phyloP scores from a whole-genome alignment of 192 early-diverging fungal species.

The Coemansia sp. region DNA sequence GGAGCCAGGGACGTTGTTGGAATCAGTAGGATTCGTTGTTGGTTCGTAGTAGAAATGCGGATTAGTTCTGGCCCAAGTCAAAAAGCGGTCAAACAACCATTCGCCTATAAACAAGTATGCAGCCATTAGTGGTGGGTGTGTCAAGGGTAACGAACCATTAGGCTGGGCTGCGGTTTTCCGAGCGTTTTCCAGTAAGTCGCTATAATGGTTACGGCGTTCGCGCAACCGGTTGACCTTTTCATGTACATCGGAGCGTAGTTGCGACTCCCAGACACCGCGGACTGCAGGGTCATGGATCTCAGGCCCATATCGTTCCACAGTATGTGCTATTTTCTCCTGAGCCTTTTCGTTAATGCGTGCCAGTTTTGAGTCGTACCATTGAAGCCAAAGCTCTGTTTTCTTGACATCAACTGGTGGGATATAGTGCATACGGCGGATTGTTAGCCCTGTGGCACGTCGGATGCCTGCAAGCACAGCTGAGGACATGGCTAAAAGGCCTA shows the following conservation, averaged over 20 bases:
- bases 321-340: conserved; percentile 8
- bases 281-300: conserved; percentile 20
- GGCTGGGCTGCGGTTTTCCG: conserved; percentile 1
- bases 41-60: conserved; percentile 29
- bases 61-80: conserved; percentile 24
- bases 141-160: too few relatives aligned
- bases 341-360: conserved; percentile 21
- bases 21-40: neutral
- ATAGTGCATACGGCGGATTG: conserved; percentile 13
- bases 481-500: conserved; percentile 5
- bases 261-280: conserved; percentile 36
- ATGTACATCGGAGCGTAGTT: conserved; percentile 24
- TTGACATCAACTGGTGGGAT: conserved; percentile 21
- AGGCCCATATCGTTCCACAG: neutral
- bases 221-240: conserved; percentile 24
- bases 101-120: conserved; percentile 28
- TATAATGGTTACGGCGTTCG: conserved; percentile 8
- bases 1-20: neutral
- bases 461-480: conserved; percentile 36
- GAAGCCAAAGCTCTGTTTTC: conserved; percentile 13
- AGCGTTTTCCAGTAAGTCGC: conserved; percentile 9
- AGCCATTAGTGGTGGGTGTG: conserved; percentile 15
- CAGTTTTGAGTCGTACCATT: conserved; percentile 37
- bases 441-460: conserved; percentile 40
- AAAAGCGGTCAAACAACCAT: conserved; percentile 16